These are phyloP conservation scores for Actinomortierella ambigua DNA, from an alignment of 371 early-diverging fungal species.

Conservation along the genomic window DNA sequence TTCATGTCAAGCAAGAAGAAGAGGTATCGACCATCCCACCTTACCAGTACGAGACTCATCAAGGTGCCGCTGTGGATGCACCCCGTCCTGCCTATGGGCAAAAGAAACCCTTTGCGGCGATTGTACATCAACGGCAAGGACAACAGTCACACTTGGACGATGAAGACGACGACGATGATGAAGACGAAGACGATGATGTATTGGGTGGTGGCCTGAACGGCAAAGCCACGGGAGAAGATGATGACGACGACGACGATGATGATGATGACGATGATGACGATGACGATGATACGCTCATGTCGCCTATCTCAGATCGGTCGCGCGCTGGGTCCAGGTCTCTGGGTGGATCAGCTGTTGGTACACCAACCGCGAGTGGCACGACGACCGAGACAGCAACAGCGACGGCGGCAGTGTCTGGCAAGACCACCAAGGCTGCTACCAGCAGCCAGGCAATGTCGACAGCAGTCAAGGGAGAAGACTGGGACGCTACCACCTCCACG, in stretches of 20 bases:
- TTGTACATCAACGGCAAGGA: slow-evolving; percentile 10
- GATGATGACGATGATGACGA: slow-evolving; percentile 7
- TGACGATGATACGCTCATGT: slow-evolving; percentile 7
- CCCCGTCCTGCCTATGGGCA: slow-evolving; percentile 14
- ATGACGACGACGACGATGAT: slow-evolving; percentile 16
- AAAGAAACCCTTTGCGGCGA: slow-evolving; percentile 21
- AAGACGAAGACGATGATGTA: slow-evolving; percentile 40
- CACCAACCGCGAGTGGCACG: slow-evolving; percentile 7
- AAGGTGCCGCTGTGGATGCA: not conserved
- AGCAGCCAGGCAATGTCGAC: slow-evolving; percentile 14
- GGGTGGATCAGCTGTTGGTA: slow-evolving; percentile 3
- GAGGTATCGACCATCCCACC: not conserved
- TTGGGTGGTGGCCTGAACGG: no score
- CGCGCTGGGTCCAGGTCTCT: slow-evolving; percentile 20
- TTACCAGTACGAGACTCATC: not conserved
- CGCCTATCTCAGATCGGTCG: slow-evolving; percentile 13
- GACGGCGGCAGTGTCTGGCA: slow-evolving; percentile 11
- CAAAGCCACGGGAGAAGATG: slow-evolving; percentile 23
- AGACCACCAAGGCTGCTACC: slow-evolving; percentile 20
- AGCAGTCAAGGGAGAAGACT: slow-evolving; percentile 49
- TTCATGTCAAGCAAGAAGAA: slow-evolving; percentile 22
- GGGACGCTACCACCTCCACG: slow-evolving; percentile 49
- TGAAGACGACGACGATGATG: slow-evolving; percentile 38
- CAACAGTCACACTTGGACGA: slow-evolving; percentile 5
- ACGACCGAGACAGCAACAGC: slow-evolving; percentile 26